Conservation (phyloP, 1,284 basidiomycete species). For the Exsudoporus floridanus region DNA sequence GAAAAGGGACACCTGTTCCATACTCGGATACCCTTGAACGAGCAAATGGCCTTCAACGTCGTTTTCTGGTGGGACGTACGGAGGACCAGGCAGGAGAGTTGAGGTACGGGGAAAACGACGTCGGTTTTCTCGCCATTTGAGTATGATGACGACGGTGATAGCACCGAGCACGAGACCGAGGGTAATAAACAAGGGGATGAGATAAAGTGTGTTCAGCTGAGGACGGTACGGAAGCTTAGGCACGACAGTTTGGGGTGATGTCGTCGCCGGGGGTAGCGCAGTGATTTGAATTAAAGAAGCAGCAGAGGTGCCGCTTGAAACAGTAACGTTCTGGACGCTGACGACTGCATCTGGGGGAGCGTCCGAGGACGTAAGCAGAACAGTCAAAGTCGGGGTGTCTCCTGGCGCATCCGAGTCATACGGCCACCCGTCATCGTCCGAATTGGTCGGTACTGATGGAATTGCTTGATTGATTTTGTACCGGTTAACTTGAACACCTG, state of each 20-base stretch:
- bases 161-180: conserved; percentile 40
- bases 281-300: conserved; percentile 34
- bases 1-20: conserved; percentile 26
- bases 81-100: conserved; percentile 39
- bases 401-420: not conserved
- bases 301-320: conserved; percentile 2
- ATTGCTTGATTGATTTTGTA: conserved; percentile 22
- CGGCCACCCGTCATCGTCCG: conserved; percentile 1
- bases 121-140: conserved; percentile 21
- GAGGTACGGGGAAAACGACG: conserved; percentile 11
- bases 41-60: conserved; percentile 16
- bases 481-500: conserved; percentile 10
- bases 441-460: conserved; percentile 1
- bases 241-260: conserved; percentile 19
- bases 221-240: conserved; percentile 23
- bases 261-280: conserved; percentile 41
- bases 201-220: conserved; percentile 38
- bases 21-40: conserved; percentile 18
- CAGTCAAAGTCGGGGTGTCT: conserved; percentile 5
- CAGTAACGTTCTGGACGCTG: not conserved
- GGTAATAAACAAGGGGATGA: conserved; percentile 42
- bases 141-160: conserved; percentile 20
- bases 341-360: not conserved
- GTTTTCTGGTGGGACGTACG: conserved; percentile 35
- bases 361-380: not conserved